A percentile compares a stretch with the other conserved stretches of the same genome.
These are phyloP conservation scores for Danielia reshetovae DNA, from an alignment of 805 yeast species.

Conservation along the genomic window DNA sequence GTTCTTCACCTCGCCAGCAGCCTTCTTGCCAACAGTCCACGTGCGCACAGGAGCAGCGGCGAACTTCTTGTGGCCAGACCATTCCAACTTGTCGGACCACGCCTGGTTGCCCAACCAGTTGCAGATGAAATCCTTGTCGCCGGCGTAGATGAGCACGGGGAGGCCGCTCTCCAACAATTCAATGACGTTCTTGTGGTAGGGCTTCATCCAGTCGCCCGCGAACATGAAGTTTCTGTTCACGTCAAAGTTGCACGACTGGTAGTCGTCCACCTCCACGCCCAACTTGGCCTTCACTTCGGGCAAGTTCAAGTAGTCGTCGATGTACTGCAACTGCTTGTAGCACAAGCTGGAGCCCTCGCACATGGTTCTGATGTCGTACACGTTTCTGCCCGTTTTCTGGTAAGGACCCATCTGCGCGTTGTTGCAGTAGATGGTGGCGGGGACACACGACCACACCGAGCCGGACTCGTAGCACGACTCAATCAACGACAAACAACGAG, in stretches of 20 bases:
- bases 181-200: constrained; percentile 10
- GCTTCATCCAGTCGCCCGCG: constrained; percentile 86
- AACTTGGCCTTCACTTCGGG: constrained; percentile 73
- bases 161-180: constrained; percentile 12
- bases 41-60: constrained; percentile 35
- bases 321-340: constrained; percentile 71
- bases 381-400: constrained; percentile 75
- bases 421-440: constrained; percentile 88
- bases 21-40: constrained; percentile 38
- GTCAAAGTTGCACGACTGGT: constrained; percentile 71
- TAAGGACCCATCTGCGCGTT: constrained; percentile 63
- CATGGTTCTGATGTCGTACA: constrained; percentile 78
- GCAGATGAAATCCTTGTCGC: constrained; percentile 17
- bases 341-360: constrained; percentile 73
- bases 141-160: constrained; percentile 14
- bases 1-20: constrained; percentile 70
- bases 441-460: constrained; percentile 81
- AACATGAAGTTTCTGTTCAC: constrained; percentile 77
- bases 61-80: constrained; percentile 37
- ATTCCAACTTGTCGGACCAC: constrained; percentile 39
- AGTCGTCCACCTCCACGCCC: constrained; percentile 86
- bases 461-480: constrained; percentile 73
- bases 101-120: constrained; percentile 17
- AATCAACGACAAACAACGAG: constrained; percentile 74
- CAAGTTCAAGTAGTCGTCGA: constrained; percentile 74